Evolutionary conservation across 371 early-diverging fungal genomes (phyloP).

Genomic region (Sporodiniella umbellata): DNA sequence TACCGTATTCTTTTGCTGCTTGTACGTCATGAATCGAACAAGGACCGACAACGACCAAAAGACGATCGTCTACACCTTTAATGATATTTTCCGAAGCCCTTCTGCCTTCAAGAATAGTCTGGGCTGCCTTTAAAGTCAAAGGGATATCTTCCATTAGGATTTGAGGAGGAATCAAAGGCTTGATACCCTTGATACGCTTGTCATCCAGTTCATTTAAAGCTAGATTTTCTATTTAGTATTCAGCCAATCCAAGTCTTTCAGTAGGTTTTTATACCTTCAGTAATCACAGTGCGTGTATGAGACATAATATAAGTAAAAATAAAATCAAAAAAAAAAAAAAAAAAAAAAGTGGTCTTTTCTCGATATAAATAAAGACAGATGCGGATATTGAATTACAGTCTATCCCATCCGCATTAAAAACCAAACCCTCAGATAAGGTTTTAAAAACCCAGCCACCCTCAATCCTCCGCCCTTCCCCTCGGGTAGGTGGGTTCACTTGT

Average conservation of each 20-base stretch:
- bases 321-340: too few species aligned
- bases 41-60: conserved; percentile 78
- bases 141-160: conserved; percentile 91
- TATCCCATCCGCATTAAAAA: too few species aligned
- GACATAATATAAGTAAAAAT: conserved; percentile 17
- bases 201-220: conserved; percentile 93
- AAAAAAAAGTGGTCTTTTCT: too few species aligned
- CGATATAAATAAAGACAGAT: too few species aligned
- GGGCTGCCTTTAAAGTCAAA: conserved; percentile 50
- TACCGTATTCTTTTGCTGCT: conserved; percentile 86
- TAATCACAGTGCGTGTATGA: conserved; percentile 16
- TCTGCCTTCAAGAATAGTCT: conserved; percentile 49
- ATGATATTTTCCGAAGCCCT: conserved; percentile 67
- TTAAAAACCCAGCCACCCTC: too few species aligned
- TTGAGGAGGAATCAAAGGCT: conserved; percentile 93
- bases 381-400: too few species aligned
- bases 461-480: too few species aligned
- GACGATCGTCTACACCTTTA: conserved; percentile 74
- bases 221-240: conserved; percentile 8
- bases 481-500: too few species aligned
- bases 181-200: conserved; percentile 82
- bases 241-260: neutral
- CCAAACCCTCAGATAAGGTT: too few species aligned
- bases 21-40: conserved; percentile 92
- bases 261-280: conserved; percentile 16